Evolutionary conservation across 2,329 filamentous ascomycete species (phyloP), one percentile per base, ranked within the genome.

Genomic region (Volutella citrinella): DNA sequence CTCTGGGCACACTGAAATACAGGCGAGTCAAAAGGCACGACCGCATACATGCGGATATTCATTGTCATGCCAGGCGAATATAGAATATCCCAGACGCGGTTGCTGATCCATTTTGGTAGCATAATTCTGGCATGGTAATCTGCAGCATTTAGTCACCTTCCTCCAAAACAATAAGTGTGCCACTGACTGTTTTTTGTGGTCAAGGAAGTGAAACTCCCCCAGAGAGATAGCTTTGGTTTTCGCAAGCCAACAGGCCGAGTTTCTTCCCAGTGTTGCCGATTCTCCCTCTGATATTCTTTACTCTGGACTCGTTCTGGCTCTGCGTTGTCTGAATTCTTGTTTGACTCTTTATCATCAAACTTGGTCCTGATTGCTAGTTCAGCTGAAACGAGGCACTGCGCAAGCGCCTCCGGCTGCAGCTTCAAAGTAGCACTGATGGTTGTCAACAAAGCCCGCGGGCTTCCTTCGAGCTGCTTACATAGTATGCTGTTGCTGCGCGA

Each of bases 401-500:
- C 31, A 21, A 27, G 26, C 4, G 23, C 31, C 12, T 27, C 13
- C 10, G 23, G 31, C 11, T 33, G 31, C 5, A 25, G 31, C n/a
- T 19, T 33, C 9, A 33, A 20, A 10, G 14, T 26, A 5, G 31
- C 31, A 19, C 22, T 33, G 24, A 10, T 14, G n/a, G 5, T 10
- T 16, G 22, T 27, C 12, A 33, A 24, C 22, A 7, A 8, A 5
- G 11, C 13, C 17, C n/a, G 27, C 14, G 15, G 2, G 9, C 8
- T 18, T 16, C 21, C n/a, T n/a, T n/a, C n/a, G n/a, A n/a, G n/a
- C n/a, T n/a, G n/a, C n/a, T n/a, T n/a, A 27, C 23, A 27, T 21
- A 15, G 31, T 27, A 18, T 33, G 31, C 15, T 18, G 23, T 12
- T 33, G 31, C 31, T 22, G 31, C 4, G 31, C 31, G 14, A 33